Base-by-base conservation (phyloP, 1,284 basidiomycete genomes). In the Singerocomus inundabilis region DNA sequence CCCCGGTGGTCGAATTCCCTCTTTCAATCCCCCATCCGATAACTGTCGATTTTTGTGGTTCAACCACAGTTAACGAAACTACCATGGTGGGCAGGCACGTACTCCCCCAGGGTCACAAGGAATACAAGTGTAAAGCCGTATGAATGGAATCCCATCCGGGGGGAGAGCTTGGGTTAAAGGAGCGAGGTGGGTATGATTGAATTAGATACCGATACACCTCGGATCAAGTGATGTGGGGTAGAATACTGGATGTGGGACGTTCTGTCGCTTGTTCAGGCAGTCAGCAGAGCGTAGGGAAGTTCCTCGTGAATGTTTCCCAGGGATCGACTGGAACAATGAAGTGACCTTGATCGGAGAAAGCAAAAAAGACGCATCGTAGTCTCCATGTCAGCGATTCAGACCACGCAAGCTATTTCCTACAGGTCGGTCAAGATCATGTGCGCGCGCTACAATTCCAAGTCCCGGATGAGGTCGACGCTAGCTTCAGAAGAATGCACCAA, bases 71-170 rank as follows among this genome's bases (percentile, higher is more conserved):
- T 18, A 48, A 46, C 8, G 25, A 48, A 28, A 54, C n/a, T 50
- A 53, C 16, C 45, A 70, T 16, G 59, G 48, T 7, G 36, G 44
- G 4, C 68, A 73, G 51, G 41, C 48, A 30, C 43, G 41, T 13
- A 59, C 65, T 21, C 61, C 21, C 21, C 61, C 2, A 55, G 61
- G 11, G 65, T 66, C 6, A 60, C 70, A 2, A 69, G 66, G 56
- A 53, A 53, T 1, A 64, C 65, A 0, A 60, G 58, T n/a, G 70
- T 67, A 13, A 57, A 64, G 38, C 51, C 67, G 44, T 70, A 69
- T 44, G 54, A 71, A 63, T 41, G 69, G 67, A 26, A 56, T 52
- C 6, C 59, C 53, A 6, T 43, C 55, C 0, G 60, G 62, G 4
- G 57, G 57, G 1, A 52, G 54, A 38, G 58, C 25, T 42, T 58